phyloP scores from a whole-genome alignment of 73 alveolate genomes.

The Paramecium primaurelia region DNA sequence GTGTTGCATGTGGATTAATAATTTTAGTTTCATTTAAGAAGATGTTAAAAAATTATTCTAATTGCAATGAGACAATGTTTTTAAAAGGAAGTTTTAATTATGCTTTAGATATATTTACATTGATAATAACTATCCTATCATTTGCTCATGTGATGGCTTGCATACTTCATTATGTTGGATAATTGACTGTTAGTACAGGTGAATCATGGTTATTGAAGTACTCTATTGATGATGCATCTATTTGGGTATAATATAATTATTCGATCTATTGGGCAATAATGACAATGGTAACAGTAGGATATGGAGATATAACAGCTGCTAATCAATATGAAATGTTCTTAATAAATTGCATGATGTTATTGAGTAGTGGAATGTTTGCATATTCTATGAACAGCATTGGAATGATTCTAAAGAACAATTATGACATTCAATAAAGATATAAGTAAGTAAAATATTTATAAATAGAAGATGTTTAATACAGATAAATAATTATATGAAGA shows the following conservation, averaged over 20 bases:
- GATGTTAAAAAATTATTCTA: neutral
- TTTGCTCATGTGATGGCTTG: constrained; percentile 41
- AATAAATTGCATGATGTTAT: neutral
- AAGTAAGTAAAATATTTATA: neutral
- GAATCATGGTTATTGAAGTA: neutral
- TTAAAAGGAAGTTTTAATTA: neutral
- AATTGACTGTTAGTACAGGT: neutral
- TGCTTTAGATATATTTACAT: neutral
- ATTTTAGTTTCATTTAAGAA: neutral
- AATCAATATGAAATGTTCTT: neutral
- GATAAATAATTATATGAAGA: neutral
- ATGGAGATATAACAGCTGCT: constrained; percentile 17
- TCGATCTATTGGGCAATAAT: constrained; percentile 36
- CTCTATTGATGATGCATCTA: neutral
- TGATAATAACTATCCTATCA: neutral
- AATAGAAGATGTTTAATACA: neutral
- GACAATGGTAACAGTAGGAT: constrained; percentile 48
- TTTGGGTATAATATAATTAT: neutral
- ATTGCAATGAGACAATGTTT: neutral
- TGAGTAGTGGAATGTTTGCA: constrained; percentile 33
- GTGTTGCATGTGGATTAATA: neutral
- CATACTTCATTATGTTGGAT: constrained; percentile 4
- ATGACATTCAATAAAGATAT: neutral
- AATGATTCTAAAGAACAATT: neutral
- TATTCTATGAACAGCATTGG: constrained; percentile 1